Evolutionary conservation across 1,139 yeast genomes (phyloP), one percentile per base, ranked within the genome.

Genomic region (Fermentozyma sake): DNA sequence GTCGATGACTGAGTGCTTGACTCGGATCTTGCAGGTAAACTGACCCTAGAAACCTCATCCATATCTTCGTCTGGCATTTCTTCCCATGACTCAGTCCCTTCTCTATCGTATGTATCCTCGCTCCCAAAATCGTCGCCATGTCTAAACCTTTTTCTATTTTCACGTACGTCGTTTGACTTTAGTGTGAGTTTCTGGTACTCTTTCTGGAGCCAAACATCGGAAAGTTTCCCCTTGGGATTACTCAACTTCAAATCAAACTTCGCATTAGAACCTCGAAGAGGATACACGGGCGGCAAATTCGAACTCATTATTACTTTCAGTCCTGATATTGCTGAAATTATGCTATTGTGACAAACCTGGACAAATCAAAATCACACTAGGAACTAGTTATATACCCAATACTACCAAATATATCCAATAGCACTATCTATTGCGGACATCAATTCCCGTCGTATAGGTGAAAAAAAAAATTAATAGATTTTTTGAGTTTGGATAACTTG

Each of bases 191-290:
- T 48, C 33, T 52, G 58, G 37, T 57, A 59, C 34, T 58, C 59
- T 19, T 46, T 48, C 22, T 58, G 57, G 18, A 57, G 44, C 61
- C 67, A 61, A 6, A 43, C 39, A 23, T 58, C 68, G 11, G 56
- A 41, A 28, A 64, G 45, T 36, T 56, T 59, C 16, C 58, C 57
- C 26, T 36, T 33, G n/a, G 68, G 64, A 32, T 61, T 55, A 17
- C 38, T 38, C 20, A 63, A 34, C 26, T 50, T 51, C 31, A 53
- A 62, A 36, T 66, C 72, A 40, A 42, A 59, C 29, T 46, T 46
- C 13, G 70, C 57, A 5, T 28, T 34, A 13, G 47, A 39, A 14
- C 48, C 52, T 28, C 48, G 48, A 23, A 66, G 55, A 8, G 72
- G 72, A 39, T 42, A 64, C 26, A 47, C 30, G 7, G 58, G 58